Evolutionary conservation across 352 stramenopile species (phyloP), one percentile per base, ranked within the genome.

Genomic region (Pythium phragmiticola): DNA sequence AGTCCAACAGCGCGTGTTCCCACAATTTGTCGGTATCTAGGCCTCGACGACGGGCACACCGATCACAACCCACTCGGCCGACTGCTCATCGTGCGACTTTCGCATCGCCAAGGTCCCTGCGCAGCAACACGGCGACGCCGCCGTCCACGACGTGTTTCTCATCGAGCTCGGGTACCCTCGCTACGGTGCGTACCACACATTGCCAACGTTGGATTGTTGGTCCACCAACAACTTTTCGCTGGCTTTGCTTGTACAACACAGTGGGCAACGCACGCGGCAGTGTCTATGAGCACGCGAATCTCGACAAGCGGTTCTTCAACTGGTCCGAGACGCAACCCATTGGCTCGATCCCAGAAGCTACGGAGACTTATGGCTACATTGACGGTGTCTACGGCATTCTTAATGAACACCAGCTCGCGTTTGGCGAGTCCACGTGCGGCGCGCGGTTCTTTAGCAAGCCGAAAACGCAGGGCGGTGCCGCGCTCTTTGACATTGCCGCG

Each of bases 401-500:
- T 36, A 94, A 94, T 54, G 85, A 94, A 21, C 77, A 87, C 53
- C 81, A 90, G 41, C 69, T 94, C 28, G 80, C 78, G 21, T 87
- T 94, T 50, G 83, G 83, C 16, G 83, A 94, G 65, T 90, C 80
- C 53, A 94, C 86, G 11, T 92, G 86, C 34, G 78, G 82, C 16
- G 83, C 76, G 30, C 70, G 71, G 19, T 88, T 91, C 55, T 57
- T 66, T 30, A 87, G 69, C 61, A 88, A 84, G 52, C 81, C 80
- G 0, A 17, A 72, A 16, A 76, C 65, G 11, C 68, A 85, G 26
- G 85, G 84, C 46, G 89, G 91, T 30, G 76, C 95, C 9, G 88
- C 90, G 17, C 73, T 97, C 33, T 89, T 98, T 62, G 85, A 96
- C 47, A 81, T 97, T 41, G 63, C 69, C 0, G 90, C 88, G 69